phyloP scores from a whole-genome alignment of 305 asterid species.

The Fraxinus albicans region DNA sequence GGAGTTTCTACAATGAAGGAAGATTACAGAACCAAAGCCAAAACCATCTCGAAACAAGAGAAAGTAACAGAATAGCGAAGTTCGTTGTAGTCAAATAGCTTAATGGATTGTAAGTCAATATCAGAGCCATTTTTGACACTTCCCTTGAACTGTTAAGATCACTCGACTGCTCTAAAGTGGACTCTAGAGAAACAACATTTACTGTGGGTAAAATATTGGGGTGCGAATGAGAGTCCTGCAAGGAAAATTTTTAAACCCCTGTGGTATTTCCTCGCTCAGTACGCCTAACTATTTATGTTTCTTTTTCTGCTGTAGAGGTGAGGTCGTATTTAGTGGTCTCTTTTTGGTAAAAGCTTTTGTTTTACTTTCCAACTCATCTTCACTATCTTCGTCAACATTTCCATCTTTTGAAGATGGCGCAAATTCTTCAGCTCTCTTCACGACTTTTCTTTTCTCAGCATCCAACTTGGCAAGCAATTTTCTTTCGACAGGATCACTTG shows the following conservation, averaged over 20 bases:
- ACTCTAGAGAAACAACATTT: background rate
- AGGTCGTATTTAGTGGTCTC: constrained; percentile 39
- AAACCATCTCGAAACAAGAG: background rate
- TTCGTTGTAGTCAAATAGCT: background rate
- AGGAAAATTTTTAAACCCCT: background rate
- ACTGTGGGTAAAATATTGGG: background rate
- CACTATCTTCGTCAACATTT: constrained; percentile 49
- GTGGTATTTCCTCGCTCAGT: background rate
- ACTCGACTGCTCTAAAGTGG: background rate
- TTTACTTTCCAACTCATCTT: constrained; percentile 63
- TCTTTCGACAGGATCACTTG: constrained; percentile 59
- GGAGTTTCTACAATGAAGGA: background rate
- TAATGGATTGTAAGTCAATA: background rate
- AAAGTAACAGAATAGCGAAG: background rate
- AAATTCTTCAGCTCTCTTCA: constrained; percentile 38
- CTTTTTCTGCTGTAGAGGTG: constrained; percentile 35
- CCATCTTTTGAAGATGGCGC: constrained; percentile 35
- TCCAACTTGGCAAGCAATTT: constrained; percentile 56
- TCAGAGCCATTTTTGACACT: background rate
- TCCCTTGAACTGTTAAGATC: background rate
- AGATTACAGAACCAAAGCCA: background rate
- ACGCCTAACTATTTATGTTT: constrained; percentile 32
- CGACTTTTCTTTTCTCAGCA: constrained; percentile 39
- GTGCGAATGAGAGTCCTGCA: background rate
- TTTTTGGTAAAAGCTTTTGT: constrained; percentile 58